Base-by-base conservation (phyloP, 805 yeast genomes). In the Suhomyces tanzawaensis region DNA sequence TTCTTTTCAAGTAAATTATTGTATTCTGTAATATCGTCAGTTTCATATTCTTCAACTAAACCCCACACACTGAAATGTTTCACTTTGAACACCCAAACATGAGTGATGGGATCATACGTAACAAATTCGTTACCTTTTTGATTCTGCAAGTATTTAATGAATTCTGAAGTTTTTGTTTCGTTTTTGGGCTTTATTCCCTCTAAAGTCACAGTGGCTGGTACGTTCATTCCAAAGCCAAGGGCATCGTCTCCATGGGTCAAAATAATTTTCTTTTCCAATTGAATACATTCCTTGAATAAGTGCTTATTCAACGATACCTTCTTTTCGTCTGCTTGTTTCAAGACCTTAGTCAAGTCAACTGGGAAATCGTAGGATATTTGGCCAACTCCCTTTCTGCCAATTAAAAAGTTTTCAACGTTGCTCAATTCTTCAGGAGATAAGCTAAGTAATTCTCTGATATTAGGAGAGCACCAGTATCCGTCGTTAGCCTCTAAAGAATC, bases 1-100 rank as follows among this genome's bases (percentile, higher is more conserved):
- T 64, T 62, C 38, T 62, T 38, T 11, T 41, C 55, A 25, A 51
- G 32, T 29, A 77, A 70, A 26, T 74, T 76, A 7, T 47, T 42
- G 9, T 38, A 29, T 15, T 44, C 34, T 3, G 37, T 46, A 3
- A 37, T 42, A 16, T 37, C 34, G 27, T 48, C 52, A 13, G 45
- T 47, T 11, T 68, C 81, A 28, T 72, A 79, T 18, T 82, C 87
- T 46, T 81, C 85, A 13, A 82, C 72, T 26, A 93, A 62, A 5
- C 98, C 98, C 96, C 97, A 93, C 4, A 85, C 77, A 65, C 96
- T 88, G 53, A 93, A 93, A 65, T 93, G 99, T 48, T 84, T 80
- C 7, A 90, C 96, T 49, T 71, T 76, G 61, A 87, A 89, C 1
- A 82, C 79, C 88, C 90, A 89, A 4, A 76, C 61, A 24, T 87